A percentile compares a stretch with the other conserved stretches of the same genome.
phyloP scores from a whole-genome alignment of 2,329 filamentous ascomycete species.

The Conoideocrella luteorostrata region DNA sequence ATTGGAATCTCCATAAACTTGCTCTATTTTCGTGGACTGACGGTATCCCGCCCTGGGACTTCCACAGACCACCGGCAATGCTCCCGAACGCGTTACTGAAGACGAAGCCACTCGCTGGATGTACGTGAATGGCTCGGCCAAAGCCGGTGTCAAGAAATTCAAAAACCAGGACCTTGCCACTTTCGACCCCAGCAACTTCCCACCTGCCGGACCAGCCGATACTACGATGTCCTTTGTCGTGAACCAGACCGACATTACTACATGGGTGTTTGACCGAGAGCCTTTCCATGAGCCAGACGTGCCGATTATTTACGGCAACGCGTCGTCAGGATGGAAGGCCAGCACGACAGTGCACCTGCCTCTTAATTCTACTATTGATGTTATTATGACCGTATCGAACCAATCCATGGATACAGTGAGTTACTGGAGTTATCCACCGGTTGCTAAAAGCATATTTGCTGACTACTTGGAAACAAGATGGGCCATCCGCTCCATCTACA shows the following conservation, averaged over 20 bases:
- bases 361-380: constrained; percentile 3
- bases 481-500: constrained; percentile 7
- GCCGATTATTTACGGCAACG: constrained; percentile 2
- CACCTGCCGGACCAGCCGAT: not conserved
- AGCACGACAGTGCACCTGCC: constrained; percentile 6
- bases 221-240: not conserved
- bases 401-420: constrained; percentile 6
- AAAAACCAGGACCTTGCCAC: not conserved
- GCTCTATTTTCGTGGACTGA: too few relatives aligned
- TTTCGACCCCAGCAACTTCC: not conserved
- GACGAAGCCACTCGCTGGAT: constrained; percentile 3
- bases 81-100: not conserved
- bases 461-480: not conserved
- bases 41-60: too few relatives aligned
- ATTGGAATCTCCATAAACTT: too few relatives aligned
- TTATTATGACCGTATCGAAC: constrained; percentile 1
- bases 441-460: too few relatives aligned
- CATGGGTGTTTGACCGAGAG: constrained; percentile 4
- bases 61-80: not conserved
- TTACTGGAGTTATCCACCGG: too few relatives aligned
- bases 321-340: constrained; percentile 5
- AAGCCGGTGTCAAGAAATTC: not conserved
- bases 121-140: constrained; percentile 2
- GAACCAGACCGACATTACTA: constrained; percentile 3
- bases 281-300: constrained; percentile 3